Conservation (phyloP, 306 rosid species). For the Quercus mongolica region DNA sequence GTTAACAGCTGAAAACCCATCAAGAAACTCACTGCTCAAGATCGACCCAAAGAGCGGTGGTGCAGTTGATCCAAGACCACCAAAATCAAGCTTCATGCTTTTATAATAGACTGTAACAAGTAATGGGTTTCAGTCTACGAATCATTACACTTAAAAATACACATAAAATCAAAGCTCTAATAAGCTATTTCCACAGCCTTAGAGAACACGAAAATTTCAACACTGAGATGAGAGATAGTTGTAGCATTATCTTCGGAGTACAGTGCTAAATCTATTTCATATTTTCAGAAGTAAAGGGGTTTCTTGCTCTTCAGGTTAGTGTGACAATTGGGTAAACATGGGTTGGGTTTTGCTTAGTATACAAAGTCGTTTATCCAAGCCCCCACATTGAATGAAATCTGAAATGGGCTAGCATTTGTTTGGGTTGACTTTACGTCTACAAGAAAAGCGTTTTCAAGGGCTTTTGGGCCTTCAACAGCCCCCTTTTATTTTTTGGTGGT, state of each 20-base stretch:
- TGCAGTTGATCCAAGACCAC: slow-evolving; percentile 60
- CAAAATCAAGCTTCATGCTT: slow-evolving; percentile 77
- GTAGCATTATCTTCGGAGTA: slow-evolving; percentile 12
- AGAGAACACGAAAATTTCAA: not conserved
- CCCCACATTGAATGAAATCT: not conserved
- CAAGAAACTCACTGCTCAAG: slow-evolving; percentile 39
- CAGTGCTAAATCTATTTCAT: not conserved
- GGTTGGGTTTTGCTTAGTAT: not conserved
- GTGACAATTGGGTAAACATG: not conserved
- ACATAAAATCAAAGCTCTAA: too few species aligned
- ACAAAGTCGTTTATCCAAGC: not conserved
- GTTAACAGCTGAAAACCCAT: slow-evolving; percentile 38
- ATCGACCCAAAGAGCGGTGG: slow-evolving; percentile 38
- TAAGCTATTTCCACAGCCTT: too few species aligned
- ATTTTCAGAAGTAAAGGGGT: not conserved
- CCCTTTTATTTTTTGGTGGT: not conserved
- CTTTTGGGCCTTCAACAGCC: not conserved
- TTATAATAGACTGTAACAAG: slow-evolving; percentile 12
- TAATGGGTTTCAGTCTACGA: not conserved
- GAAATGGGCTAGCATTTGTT: not conserved
- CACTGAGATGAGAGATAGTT: not conserved
- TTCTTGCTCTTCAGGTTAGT: not conserved
- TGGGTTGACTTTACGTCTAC: not conserved
- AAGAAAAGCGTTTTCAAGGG: not conserved
- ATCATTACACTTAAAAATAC: not conserved